Evolutionary conservation across 2,329 filamentous ascomycete genomes (phyloP), one percentile per base, ranked within the genome.

Genomic region (Neonectria ditissima): DNA sequence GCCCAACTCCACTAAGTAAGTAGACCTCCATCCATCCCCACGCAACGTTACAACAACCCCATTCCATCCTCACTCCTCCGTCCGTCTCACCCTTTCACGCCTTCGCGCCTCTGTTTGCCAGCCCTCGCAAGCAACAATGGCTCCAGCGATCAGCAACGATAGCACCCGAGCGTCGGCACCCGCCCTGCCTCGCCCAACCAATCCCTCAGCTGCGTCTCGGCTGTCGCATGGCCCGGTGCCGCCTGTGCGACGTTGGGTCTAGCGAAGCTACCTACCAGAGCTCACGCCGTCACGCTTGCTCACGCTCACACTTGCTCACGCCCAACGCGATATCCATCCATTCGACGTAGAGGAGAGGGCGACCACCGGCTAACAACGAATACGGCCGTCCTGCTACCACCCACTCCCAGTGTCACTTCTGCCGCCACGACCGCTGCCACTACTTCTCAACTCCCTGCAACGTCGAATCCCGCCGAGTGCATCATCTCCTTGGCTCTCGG

Each of bases 221-320:
- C 66, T 70, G 66, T 66, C 66, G 63, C 66, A 62, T 67, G 66
- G 66, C 66, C 59, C 68, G 66, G 28, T 62, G 60, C 67, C 69
- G 54, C 55, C 62, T 68, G 67, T 72, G 69, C 67, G 69, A 71
- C 69, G 69, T 71, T 72, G 69, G 58, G 55, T 71, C 51, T 51
- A 51, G 57, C 47, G 10, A 18, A 32, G n/a, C 24, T 48, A 24
- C 26, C 24, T 48, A 24, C 26, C 24, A 28, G 32, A 14, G 47
- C 45, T 50, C 45, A 50, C 55, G 39, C 11, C 39, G 52, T 47
- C 62, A 60, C 24, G 16, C 24, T 22, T 16, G 34, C 32, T 26
- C 13, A 24, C 34, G n/a, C 47, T 45, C 43, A 24, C 43, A 22
- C 43, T 26, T 24, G 18, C 43, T 24, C 43, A n/a, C 24, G 16